Evolutionary conservation across 345 rosid genomes (phyloP).

Genomic region (Microcos paniculata): DNA sequence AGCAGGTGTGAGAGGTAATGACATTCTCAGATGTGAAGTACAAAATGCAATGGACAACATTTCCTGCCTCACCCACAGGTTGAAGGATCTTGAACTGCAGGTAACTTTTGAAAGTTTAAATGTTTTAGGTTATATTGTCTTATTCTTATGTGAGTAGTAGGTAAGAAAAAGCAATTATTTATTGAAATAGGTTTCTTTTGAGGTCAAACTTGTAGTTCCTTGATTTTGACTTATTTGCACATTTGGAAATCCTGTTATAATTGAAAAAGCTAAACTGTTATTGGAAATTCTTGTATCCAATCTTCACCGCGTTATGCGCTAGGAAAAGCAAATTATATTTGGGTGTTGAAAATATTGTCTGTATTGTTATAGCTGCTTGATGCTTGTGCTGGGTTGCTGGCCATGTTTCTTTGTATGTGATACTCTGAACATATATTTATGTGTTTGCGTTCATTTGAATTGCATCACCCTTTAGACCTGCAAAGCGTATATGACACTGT

Average conservation of each 20-base stretch:
- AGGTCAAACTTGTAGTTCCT: neutral
- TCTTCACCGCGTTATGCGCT: neutral
- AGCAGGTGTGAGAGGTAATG: conserved; percentile 77
- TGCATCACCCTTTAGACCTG: neutral
- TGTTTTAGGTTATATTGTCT: neutral
- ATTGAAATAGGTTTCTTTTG: neutral
- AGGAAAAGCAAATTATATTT: neutral
- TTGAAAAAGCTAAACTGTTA: neutral
- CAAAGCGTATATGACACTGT: neutral
- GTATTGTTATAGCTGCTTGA: conserved; percentile 12
- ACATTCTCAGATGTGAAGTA: conserved; percentile 68
- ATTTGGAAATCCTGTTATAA: neutral
- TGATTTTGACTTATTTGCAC: neutral
- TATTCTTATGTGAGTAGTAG: neutral
- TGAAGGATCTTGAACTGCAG: conserved; percentile 85
- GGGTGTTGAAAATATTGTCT: too few species aligned
- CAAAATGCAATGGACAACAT: conserved; percentile 69
- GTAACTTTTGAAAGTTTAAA: conserved; percentile 29
- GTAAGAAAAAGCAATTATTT: neutral
- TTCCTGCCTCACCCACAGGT: conserved; percentile 60
- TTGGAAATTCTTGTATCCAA: neutral
- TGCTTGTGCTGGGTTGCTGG: neutral
- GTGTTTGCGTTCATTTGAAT: neutral
- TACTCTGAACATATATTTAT: neutral
- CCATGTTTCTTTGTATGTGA: neutral